These are phyloP conservation scores for Neonectria magnoliae DNA, from an alignment of 2,329 filamentous ascomycete species.

Conservation along the genomic window DNA sequence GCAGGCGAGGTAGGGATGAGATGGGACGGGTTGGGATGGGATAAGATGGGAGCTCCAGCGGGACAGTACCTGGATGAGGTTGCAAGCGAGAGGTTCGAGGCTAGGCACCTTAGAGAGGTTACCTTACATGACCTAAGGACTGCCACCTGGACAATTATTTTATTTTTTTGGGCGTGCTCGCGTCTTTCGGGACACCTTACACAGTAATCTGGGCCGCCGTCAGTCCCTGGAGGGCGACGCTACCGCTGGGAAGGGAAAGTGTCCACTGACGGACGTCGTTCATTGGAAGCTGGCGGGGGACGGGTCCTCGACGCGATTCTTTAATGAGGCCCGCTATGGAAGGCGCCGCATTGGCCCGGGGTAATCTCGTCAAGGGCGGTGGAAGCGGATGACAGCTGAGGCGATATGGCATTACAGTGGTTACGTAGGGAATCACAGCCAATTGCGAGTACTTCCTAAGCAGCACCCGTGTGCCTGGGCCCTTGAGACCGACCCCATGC, in stretches of 20 bases:
- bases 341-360: constrained; percentile 39
- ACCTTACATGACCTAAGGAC: background rate
- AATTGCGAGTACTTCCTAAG: constrained; percentile 1
- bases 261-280: constrained; percentile 7
- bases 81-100: constrained; percentile 24
- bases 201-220: background rate
- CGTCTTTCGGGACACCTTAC: constrained; percentile 4
- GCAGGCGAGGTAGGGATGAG: constrained; percentile 11
- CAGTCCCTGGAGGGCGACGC: background rate
- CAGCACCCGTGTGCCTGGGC: constrained; percentile 16
- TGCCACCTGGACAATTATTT: constrained; percentile 1
- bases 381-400: constrained; percentile 2
- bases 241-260: constrained; percentile 16
- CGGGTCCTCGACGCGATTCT: constrained; percentile 18
- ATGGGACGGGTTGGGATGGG: constrained; percentile 10
- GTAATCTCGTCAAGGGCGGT: constrained; percentile 41
- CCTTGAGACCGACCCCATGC: constrained; percentile 23
- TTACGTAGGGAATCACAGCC: background rate
- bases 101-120: constrained; percentile 10
- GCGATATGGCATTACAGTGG: constrained; percentile 17
- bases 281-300: background rate
- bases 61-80: constrained; percentile 8
- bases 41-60: constrained; percentile 14
- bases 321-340: constrained; percentile 42
- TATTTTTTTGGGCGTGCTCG: constrained; percentile 1